Percentiles rank a stretch among this genome's conserved stretches.
Evolutionary conservation across 139 green algal genomes (phyloP).

Genomic region (Volvox reticuliferus): DNA sequence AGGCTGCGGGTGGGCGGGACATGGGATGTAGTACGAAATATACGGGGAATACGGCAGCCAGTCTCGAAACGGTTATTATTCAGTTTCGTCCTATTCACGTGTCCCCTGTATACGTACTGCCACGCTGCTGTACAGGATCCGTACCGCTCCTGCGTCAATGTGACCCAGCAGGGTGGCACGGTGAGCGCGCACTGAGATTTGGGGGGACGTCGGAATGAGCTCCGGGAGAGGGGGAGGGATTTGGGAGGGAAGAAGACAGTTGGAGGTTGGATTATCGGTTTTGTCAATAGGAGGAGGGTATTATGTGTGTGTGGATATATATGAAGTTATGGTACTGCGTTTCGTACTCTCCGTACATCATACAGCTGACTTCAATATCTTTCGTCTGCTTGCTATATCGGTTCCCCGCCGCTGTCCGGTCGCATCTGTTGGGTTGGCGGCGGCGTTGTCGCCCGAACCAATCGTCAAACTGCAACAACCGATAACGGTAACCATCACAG

Average conservation of each 20-base stretch:
- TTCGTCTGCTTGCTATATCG: too few species aligned
- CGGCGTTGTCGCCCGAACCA: too few species aligned
- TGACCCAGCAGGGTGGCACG: conserved; percentile 86
- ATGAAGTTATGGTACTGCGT: not conserved
- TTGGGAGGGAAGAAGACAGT: too few species aligned
- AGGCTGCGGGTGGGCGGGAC: conserved; percentile 63
- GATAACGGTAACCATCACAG: not conserved
- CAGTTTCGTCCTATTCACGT: not conserved
- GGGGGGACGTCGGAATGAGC: not conserved
- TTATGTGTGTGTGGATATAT: not conserved
- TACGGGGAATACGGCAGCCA: too few species aligned
- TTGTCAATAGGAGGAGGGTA: not conserved
- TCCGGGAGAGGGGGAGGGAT: too few species aligned
- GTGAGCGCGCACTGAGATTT: not conserved
- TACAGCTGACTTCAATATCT: too few species aligned
- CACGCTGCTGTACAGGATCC: conserved; percentile 71
- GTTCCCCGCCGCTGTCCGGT: too few species aligned
- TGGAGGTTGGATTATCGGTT: not conserved
- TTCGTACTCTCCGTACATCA: too few species aligned
- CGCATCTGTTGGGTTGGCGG: too few species aligned
- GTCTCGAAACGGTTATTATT: too few species aligned
- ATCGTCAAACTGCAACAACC: too few species aligned
- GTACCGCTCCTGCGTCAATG: conserved; percentile 78
- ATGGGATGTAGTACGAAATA: too few species aligned
- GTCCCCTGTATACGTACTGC: not conserved